Base-by-base conservation (phyloP, 305 asterid species). In the Rubia peregrina region DNA sequence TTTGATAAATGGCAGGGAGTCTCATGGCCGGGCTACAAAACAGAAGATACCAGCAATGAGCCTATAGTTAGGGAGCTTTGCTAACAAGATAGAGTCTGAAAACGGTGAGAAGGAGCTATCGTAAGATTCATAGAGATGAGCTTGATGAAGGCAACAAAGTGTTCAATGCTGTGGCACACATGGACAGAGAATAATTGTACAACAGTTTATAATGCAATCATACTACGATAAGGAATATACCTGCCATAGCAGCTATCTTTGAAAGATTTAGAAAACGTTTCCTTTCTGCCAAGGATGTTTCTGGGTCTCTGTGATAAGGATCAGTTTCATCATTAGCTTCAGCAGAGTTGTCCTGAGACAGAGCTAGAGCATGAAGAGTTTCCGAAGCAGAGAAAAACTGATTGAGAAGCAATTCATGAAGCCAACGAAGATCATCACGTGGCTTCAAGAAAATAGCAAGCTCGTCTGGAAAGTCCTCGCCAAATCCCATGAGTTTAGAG, bases 401-500 rank as follows among this genome's bases (percentile, higher is more conserved):
- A 85, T 80, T 89, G 78, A 90, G 95, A 73, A 85, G 84, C 78
- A 92, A 71, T 82, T 92, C 96, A 74, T 92, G 97, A 83, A 90
- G 98, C 98, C 97, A 92, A 69, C 83, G 89, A 70, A 89, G 90
- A 76, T 90, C 89, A 38, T 87, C 89, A 79, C 86, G 87, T 71
- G 80, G 89, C 83, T 83, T 86, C 79, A 90, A 85, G 82, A 89
- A 92, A 41, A 78, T 80, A 77, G 89, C 80, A 43, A 92, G 84
- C 74, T 86, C 96, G 63, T 86, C 95, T 73, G 80, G 90, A 80
- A 92, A 90, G 83, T 92, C 95, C 78, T 92, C 97, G 36, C 98
- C 97, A 73, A 87, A 85, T 83, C 95, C 89, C 84, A 90, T 79
- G 71, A 93, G 96, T 84, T 85, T 90, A 3, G 90, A 81, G 63